Evolutionary conservation across 495 filamentous ascomycete species (phyloP).

Genomic region (Podospora pseudocomata): DNA sequence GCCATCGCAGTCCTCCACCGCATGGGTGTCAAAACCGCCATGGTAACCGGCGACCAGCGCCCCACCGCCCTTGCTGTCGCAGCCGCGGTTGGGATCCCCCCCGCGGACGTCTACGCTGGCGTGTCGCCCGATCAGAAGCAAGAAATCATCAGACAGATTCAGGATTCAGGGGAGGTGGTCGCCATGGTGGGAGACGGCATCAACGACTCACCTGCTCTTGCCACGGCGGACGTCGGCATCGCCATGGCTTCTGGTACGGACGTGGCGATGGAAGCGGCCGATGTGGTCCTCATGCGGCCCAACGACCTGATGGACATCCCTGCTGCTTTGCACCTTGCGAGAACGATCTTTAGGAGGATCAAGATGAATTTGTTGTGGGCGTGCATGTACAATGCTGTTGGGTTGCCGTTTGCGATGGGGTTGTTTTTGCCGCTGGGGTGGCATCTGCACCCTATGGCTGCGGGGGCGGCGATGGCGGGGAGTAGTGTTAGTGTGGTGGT

Average conservation of each 20-base stretch:
- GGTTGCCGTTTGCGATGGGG: slow-evolving; percentile 95
- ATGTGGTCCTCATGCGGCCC: slow-evolving; percentile 91
- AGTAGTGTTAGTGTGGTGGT: slow-evolving; percentile 87
- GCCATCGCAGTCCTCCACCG: slow-evolving; percentile 76
- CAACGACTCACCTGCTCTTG: slow-evolving; percentile 95
- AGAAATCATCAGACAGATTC: slow-evolving; percentile 71
- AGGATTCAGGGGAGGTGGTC: slow-evolving; percentile 67
- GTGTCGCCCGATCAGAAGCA: slow-evolving; percentile 87
- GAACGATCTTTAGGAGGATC: slow-evolving; percentile 86
- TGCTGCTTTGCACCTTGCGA: slow-evolving; percentile 74
- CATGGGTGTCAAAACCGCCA: slow-evolving; percentile 80
- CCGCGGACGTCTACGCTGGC: slow-evolving; percentile 70
- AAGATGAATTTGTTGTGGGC: slow-evolving; percentile 91
- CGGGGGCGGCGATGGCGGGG: slow-evolving; percentile 89
- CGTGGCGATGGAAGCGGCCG: slow-evolving; percentile 96
- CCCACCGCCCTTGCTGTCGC: slow-evolving; percentile 81
- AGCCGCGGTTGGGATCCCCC: slow-evolving; percentile 72
- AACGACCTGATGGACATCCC: slow-evolving; percentile 90
- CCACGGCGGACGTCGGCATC: slow-evolving; percentile 88
- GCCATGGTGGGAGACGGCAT: slow-evolving; percentile 99
- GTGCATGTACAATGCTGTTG: slow-evolving; percentile 87
- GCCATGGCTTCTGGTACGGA: slow-evolving; percentile 90
- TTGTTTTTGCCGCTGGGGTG: slow-evolving; percentile 83
- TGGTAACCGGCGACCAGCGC: slow-evolving; percentile 90
- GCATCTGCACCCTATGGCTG: slow-evolving; percentile 90